A percentile compares a stretch with the other conserved stretches of the same genome.
Conservation (phyloP, 768 basidiomycete species). For the Boletus coccyginus region DNA sequence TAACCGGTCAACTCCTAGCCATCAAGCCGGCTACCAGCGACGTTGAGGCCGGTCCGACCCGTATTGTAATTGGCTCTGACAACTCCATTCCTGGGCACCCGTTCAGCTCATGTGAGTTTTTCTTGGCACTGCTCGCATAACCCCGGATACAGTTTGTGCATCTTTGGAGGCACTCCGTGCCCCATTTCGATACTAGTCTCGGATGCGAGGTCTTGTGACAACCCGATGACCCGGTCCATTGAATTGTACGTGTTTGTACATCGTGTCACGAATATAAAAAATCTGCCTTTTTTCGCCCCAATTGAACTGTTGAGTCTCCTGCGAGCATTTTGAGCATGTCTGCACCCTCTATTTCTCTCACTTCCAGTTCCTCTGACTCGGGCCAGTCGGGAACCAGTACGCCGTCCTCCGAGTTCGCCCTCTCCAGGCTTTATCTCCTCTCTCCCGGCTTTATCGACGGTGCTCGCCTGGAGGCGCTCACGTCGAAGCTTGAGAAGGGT, state of each 20-base stretch:
- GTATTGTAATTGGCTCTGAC: neutral
- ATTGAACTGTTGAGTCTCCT: neutral
- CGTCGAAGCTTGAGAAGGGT: slow-evolving; percentile 26
- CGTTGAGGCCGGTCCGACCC: slow-evolving; percentile 3
- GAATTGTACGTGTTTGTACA: slow-evolving; percentile 26
- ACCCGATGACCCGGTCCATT: neutral
- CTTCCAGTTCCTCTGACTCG: slow-evolving; percentile 17
- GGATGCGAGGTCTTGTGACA: slow-evolving; percentile 1
- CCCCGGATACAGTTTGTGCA: neutral
- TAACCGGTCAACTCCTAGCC: neutral
- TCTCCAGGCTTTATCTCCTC: slow-evolving; percentile 24
- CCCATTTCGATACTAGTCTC: neutral
- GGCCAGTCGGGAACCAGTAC: slow-evolving; percentile 21
- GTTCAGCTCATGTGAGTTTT: slow-evolving; percentile 11
- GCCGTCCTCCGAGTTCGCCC: slow-evolving; percentile 23
- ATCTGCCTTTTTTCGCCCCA: slow-evolving; percentile 11
- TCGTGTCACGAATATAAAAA: slow-evolving; percentile 22
- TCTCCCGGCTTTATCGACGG: slow-evolving; percentile 13
- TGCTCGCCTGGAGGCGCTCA: slow-evolving; percentile 14
- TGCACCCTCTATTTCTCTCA: slow-evolving; percentile 5
- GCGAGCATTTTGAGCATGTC: slow-evolving; percentile 19
- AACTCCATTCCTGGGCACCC: neutral
- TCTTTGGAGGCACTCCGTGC: neutral
- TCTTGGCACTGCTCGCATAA: neutral
- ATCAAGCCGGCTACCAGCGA: neutral